Evolutionary conservation across 192 early-diverging fungal genomes (phyloP).

Genomic region (Borealophlyctis nickersoniae): DNA sequence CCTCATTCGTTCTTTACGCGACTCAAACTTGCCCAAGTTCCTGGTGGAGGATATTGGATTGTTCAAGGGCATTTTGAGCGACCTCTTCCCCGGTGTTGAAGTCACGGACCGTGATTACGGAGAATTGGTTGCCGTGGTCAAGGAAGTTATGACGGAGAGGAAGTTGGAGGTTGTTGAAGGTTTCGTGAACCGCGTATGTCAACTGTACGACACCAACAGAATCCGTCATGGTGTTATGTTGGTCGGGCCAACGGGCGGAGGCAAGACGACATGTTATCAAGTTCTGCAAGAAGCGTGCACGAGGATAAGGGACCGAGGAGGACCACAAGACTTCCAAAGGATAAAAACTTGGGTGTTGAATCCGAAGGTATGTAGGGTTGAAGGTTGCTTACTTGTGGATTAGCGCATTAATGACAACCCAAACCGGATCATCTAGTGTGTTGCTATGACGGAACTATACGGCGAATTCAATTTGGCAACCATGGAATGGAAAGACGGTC

Average conservation of each 20-base stretch:
- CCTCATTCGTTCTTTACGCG: conserved; percentile 53
- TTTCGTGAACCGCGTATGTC: conserved; percentile 53
- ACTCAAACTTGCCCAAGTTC: conserved; percentile 62
- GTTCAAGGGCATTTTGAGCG: conserved; percentile 53
- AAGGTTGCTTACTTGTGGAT: neutral
- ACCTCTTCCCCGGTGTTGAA: conserved; percentile 53
- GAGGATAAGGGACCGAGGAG: conserved; percentile 33
- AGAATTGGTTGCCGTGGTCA: conserved; percentile 41
- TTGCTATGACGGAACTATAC: conserved; percentile 60
- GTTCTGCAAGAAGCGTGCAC: conserved; percentile 47
- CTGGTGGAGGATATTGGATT: conserved; percentile 56
- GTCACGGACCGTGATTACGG: conserved; percentile 54
- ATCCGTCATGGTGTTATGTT: conserved; percentile 64
- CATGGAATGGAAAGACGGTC: conserved; percentile 65
- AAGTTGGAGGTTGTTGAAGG: conserved; percentile 46
- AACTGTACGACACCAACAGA: conserved; percentile 56
- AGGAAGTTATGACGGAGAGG: conserved; percentile 43
- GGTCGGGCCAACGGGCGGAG: conserved; percentile 61
- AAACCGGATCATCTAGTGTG: conserved; percentile 41
- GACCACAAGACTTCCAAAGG: conserved; percentile 36
- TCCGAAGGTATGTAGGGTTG: conserved; percentile 49
- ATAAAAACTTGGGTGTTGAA: conserved; percentile 60
- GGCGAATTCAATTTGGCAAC: conserved; percentile 62
- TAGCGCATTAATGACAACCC: neutral
- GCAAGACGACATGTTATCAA: conserved; percentile 61